Evolutionary conservation across 441 rosid genomes (phyloP).

Genomic region (Populus hybrid): DNA sequence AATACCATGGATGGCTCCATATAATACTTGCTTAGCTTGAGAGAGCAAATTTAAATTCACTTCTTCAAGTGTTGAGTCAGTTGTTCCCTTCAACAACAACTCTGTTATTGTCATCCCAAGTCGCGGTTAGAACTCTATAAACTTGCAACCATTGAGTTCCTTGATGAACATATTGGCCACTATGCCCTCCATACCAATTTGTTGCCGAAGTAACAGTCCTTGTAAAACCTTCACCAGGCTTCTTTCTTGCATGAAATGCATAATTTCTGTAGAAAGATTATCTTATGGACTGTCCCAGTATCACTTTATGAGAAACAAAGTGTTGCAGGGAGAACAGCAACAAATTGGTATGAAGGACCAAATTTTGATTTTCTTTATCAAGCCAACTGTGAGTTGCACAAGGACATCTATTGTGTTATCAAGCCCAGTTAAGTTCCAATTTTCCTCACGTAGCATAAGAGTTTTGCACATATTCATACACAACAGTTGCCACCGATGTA

Average conservation of each 20-base stretch:
- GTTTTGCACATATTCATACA: not conserved
- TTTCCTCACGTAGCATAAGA: not conserved
- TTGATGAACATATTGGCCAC: not conserved
- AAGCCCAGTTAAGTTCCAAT: not conserved
- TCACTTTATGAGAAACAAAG: not conserved
- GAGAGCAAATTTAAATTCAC: not conserved
- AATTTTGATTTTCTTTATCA: not conserved
- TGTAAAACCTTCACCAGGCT: not conserved
- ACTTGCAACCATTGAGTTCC: not conserved
- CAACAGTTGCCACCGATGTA: not conserved
- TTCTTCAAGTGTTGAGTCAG: not conserved
- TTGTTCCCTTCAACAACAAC: not conserved
- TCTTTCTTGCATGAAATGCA: not conserved
- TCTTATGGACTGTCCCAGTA: not conserved
- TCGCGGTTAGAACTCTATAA: not conserved
- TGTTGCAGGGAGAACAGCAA: not conserved
- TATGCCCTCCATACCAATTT: not conserved
- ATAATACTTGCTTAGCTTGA: not conserved
- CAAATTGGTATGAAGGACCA: not conserved
- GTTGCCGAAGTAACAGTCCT: not conserved
- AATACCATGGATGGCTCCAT: not conserved
- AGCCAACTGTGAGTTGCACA: not conserved
- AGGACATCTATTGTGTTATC: not conserved
- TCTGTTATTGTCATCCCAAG: not conserved
- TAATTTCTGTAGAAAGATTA: not conserved